A percentile compares a stretch with the other conserved stretches of the same genome.
These are phyloP conservation scores for Secale cereale DNA, from an alignment of 176 grass and related monocot genomes.

Conservation along the genomic window DNA sequence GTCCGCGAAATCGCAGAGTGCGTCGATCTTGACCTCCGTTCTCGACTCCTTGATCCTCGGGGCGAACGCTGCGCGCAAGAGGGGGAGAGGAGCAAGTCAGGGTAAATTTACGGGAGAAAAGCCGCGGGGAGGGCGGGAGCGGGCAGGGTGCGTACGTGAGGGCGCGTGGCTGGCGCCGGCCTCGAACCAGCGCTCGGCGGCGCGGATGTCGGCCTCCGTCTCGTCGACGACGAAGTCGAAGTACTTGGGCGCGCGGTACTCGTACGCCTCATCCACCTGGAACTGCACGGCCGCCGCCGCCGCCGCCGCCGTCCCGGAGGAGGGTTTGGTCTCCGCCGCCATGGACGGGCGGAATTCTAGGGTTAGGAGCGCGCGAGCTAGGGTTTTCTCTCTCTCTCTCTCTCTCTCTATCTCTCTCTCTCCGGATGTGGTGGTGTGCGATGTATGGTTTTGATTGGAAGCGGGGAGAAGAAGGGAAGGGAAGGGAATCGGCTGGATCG, in stretches of 20 bases:
- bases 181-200: slow-evolving; percentile 87
- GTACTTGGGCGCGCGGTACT: slow-evolving; percentile 83
- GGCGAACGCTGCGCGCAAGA: slow-evolving; percentile 54
- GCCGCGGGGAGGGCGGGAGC: not conserved
- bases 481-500: not conserved
- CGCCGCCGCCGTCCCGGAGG: slow-evolving; percentile 13
- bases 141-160: slow-evolving; percentile 51
- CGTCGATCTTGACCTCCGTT: slow-evolving; percentile 44
- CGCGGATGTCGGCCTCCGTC: slow-evolving; percentile 49
- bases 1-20: slow-evolving; percentile 55
- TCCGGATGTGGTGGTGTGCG: not conserved
- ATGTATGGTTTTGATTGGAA: not conserved
- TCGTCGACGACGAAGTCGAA: slow-evolving; percentile 80
- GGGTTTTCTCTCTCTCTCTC: not conserved
- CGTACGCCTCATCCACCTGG: slow-evolving; percentile 70
- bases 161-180: slow-evolving; percentile 58
- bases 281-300: slow-evolving; percentile 7
- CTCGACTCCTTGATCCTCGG: slow-evolving; percentile 70
- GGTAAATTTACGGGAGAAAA: not conserved
- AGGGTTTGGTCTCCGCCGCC: slow-evolving; percentile 32
- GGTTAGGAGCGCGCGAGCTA: not conserved
- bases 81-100: not conserved
- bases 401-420: not conserved
- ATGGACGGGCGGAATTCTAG: slow-evolving; percentile 18
- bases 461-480: not conserved